Evolutionary conservation across 1,284 basidiomycete genomes (phyloP), one percentile per base, ranked within the genome.

Genomic region (Phylloporus gajari): DNA sequence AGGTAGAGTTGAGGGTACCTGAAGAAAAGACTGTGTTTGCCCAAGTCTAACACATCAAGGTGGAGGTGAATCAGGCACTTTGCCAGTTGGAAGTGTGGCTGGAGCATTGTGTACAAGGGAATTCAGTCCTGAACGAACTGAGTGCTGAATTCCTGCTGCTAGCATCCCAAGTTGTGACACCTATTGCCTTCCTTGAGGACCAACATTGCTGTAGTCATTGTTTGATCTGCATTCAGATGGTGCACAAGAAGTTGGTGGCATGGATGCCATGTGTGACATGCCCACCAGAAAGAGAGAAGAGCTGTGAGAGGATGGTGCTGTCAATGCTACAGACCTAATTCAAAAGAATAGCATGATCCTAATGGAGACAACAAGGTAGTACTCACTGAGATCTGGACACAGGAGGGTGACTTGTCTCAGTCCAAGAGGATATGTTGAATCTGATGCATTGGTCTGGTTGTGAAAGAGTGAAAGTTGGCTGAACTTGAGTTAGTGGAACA

Each of bases 91-190:
- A 60, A 38, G 32, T 51, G 48, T 51, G 48, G 25, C 48, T 51
- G 48, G 48, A 51, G 48, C 48, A 5, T 51, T 5, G n/a, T 53
- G n/a, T 53, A 23, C 17, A 53, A 2, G 17, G 48, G 48, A 25
- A 53, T 53, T 53, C 17, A 23, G n/a, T 53, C 48, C 48, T n/a
- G n/a, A 53, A 53, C 12, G 17, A 53, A 23, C 48, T 53, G 48
- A 25, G n/a, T 8, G 48, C 48, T 53, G 48, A n/a, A 25, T 53
- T 53, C 23, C n/a, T 53, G 48, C 48, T n/a, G 48, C 48, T 25
- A 53, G 48, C n/a, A 53, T 53, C 48, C n/a, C 48, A 53, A 53
- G 48, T 53, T n/a, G 48, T 53, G 48, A 53, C n/a, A 53, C 48
- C 21, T n/a, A 25, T 53, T 13, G 48, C 48, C 48, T 53, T 25